Evolutionary conservation across 1,139 yeast species (phyloP).

Genomic region (Geotrichum restrictum): DNA sequence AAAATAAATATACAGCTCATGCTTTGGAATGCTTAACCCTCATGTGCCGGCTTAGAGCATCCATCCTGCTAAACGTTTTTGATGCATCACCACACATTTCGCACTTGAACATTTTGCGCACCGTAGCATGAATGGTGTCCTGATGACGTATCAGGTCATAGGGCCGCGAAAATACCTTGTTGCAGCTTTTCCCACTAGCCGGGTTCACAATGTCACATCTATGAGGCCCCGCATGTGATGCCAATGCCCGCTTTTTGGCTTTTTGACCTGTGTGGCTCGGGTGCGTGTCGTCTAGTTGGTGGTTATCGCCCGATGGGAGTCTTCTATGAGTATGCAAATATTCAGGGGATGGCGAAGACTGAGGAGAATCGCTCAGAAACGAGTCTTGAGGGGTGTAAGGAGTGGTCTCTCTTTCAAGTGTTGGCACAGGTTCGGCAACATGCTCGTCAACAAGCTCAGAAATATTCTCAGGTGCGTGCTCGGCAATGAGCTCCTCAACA

Average conservation of each 20-base stretch:
- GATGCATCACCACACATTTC: slow-evolving; percentile 69
- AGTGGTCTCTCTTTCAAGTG: not conserved
- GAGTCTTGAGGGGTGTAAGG: not conserved
- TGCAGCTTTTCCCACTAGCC: slow-evolving; percentile 58
- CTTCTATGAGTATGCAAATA: not conserved
- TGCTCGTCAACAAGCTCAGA: too few relatives aligned
- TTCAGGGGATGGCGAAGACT: not conserved
- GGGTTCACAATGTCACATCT: slow-evolving; percentile 62
- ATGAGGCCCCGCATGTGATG: slow-evolving; percentile 42
- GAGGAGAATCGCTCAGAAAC: not conserved
- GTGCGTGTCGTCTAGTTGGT: not conserved
- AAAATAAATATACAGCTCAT: not conserved
- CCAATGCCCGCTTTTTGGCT: slow-evolving; percentile 12
- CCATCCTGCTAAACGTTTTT: slow-evolving; percentile 89
- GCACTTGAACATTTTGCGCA: slow-evolving; percentile 81
- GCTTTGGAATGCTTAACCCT: slow-evolving; percentile 65
- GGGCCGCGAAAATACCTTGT: slow-evolving; percentile 84
- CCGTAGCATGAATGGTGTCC: slow-evolving; percentile 90
- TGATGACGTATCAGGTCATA: slow-evolving; percentile 93
- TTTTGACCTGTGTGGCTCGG: slow-evolving; percentile 1
- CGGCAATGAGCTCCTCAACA: not conserved
- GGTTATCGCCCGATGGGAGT: not conserved
- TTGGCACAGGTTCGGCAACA: too few relatives aligned
- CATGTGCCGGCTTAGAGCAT: slow-evolving; percentile 89
- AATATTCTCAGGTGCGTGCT: too few relatives aligned